These are phyloP conservation scores for Pseudopyricularia javanii DNA, from an alignment of 2,329 filamentous ascomycete species.

Conservation along the genomic window DNA sequence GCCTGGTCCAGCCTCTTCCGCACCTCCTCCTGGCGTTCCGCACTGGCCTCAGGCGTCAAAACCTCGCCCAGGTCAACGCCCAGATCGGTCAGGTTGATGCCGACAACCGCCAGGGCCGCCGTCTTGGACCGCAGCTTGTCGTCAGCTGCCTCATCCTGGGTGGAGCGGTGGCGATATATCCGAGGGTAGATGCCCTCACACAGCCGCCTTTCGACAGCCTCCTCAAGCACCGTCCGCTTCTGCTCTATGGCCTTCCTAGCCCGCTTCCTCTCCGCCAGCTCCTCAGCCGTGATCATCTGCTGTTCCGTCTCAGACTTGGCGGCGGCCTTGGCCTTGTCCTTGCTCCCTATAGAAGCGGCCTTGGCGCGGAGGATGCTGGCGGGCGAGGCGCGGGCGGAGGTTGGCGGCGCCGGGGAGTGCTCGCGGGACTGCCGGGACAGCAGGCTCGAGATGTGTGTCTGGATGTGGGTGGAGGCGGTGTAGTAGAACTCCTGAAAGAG, in stretches of 20 bases:
- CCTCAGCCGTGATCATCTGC: conserved; percentile 83
- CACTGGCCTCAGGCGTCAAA: conserved; percentile 42
- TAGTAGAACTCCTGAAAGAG: conserved; percentile 92
- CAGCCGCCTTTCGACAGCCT: conserved; percentile 77
- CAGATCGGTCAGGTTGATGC: conserved; percentile 77
- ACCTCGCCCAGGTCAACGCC: conserved; percentile 60
- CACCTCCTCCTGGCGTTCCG: conserved; percentile 54
- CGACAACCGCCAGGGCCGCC: conserved; percentile 78
- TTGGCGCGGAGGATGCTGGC: conserved; percentile 44
- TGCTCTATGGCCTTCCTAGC: conserved; percentile 67
- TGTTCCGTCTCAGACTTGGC: conserved; percentile 39
- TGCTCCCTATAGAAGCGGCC: conserved; percentile 37
- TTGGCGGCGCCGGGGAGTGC: conserved; percentile 39
- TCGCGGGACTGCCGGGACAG: conserved; percentile 64
- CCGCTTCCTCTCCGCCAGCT: conserved; percentile 69
- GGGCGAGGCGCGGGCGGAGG: conserved; percentile 40
- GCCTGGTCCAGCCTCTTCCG: conserved; percentile 61
- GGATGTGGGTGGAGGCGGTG: conserved; percentile 67
- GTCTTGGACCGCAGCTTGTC: conserved; percentile 92
- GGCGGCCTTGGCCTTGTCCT: conserved; percentile 34
- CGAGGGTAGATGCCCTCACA: conserved; percentile 78
- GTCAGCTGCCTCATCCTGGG: conserved; percentile 88
- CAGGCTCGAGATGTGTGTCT: conserved; percentile 73
- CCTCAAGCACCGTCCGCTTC: conserved; percentile 68
- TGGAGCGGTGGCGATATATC: conserved; percentile 83